phyloP scores from a whole-genome alignment of 345 rosid genomes.

The Gossypium raimondii region DNA sequence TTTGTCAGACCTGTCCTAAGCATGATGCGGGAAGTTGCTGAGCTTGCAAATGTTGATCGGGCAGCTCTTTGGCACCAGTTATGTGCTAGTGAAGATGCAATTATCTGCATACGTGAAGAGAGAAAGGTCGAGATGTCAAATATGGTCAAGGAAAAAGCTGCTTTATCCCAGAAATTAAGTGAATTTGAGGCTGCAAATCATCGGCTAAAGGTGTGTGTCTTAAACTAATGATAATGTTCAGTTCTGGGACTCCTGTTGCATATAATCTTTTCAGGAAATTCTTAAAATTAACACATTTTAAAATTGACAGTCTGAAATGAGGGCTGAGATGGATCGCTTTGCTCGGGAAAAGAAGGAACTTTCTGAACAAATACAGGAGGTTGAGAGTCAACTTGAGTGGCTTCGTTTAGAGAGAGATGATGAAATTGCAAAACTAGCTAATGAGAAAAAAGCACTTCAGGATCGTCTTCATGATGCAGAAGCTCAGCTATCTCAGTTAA shows the following conservation, averaged over 20 bases:
- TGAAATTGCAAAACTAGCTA: conserved; percentile 58
- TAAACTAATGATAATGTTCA: conserved; percentile 16
- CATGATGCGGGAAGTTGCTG: conserved; percentile 86
- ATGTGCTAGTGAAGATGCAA: conserved; percentile 75
- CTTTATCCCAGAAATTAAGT: conserved; percentile 58
- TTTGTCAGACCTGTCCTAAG: conserved; percentile 61
- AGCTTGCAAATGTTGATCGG: conserved; percentile 86
- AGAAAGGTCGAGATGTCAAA: conserved; percentile 59
- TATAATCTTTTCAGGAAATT: conserved; percentile 9
- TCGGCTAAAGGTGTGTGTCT: conserved; percentile 69
- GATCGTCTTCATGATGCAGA: conserved; percentile 97
- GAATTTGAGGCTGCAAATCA: conserved; percentile 70
- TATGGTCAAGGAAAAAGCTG: conserved; percentile 60
- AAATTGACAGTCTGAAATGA: conserved; percentile 80
- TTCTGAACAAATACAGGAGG: conserved; percentile 76
- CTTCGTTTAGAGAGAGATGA: conserved; percentile 88
- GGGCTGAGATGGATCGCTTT: conserved; percentile 79
- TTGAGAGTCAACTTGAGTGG: conserved; percentile 97
- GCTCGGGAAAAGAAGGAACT: conserved; percentile 82
- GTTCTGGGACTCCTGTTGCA: conserved; percentile 11
- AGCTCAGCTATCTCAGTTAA: conserved; percentile 72
- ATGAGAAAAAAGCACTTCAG: conserved; percentile 78
- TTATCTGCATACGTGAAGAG: conserved; percentile 63
- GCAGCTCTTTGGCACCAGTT: conserved; percentile 93
- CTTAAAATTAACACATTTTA: conserved; percentile 19